Evolutionary conservation across 345 rosid genomes (phyloP), one percentile per base, ranked within the genome.

Genomic region (Erysimum cheiranthoides): DNA sequence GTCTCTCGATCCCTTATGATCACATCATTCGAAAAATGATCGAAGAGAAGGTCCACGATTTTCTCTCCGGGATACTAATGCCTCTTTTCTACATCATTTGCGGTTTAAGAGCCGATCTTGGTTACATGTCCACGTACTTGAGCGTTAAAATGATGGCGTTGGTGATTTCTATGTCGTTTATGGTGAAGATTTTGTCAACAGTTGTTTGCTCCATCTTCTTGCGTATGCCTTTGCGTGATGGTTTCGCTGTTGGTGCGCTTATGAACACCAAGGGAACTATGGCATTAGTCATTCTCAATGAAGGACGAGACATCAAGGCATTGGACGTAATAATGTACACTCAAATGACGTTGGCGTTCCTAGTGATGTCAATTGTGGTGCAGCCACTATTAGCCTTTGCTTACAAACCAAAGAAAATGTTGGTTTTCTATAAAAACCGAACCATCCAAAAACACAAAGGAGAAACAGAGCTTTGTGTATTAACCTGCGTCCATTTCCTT

Each of bases 201-300:
- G 63, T 81, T 32, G 8, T 80, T 9, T 76, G 84, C 42, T 79
- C 85, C 28, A 0, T 65, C 4, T 59, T 70, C 17, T 51, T 59
- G 76, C 71, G 69, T 13, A 65, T 81, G 75, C 68, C 84, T 18
- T 12, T 81, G 13, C 70, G 47, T 39, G 90, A 88, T 25, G 83
- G 82, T 2, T 9, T 83, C 0, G 78, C 85, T 18, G 70, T 88
- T 8, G 93, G 90, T 5, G 66, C 79, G 6, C 85, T 90, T 45
- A 84, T 88, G 92, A 90, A 88, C 83, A 84, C 90, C 12, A 88
- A 89, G 73, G 96, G 96, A 9, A 76, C 87, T 17, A 43, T 87
- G 76, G 79, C 88, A 10, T 53, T 90, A 18, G 79, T 90, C 5
- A 14, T 83, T 53, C 56, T 90, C 21, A 86, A 87, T 39, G 61